Conservation (phyloP, 139 green algal genomes). For the Yamagishiella unicocca region DNA sequence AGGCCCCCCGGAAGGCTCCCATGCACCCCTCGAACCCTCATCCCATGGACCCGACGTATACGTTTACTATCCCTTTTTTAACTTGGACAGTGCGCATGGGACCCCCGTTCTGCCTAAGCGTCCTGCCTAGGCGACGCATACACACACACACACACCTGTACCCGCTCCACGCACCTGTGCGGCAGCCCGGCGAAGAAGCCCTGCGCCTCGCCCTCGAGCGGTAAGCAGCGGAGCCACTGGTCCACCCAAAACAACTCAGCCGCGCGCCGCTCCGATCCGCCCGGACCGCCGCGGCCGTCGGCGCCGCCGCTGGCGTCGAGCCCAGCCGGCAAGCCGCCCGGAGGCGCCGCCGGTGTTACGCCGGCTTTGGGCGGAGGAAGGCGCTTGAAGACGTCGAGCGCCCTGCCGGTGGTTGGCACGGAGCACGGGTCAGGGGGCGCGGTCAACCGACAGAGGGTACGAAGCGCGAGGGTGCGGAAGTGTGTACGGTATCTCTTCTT, state of each 20-base stretch:
- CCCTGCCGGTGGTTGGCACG: conserved; percentile 27
- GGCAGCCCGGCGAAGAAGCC: conserved; percentile 69
- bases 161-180: conserved; percentile 29
- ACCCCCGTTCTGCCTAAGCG: too few relatives aligned
- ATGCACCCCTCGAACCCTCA: too few relatives aligned
- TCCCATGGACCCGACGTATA: too few relatives aligned
- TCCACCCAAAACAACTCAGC: conserved; percentile 54
- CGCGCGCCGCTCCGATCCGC: neutral
- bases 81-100: too few relatives aligned
- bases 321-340: neutral
- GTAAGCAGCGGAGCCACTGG: conserved; percentile 64
- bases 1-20: too few relatives aligned
- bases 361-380: neutral
- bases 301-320: neutral
- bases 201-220: conserved; percentile 66
- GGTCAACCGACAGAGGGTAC: neutral
- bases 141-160: neutral
- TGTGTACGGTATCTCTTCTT: too few relatives aligned
- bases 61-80: too few relatives aligned
- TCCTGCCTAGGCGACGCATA: too few relatives aligned
- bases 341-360: neutral
- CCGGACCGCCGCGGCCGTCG: neutral
- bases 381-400: conserved; percentile 44
- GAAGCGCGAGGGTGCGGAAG: neutral
- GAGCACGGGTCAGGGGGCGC: neutral